phyloP scores from a whole-genome alignment of 2,329 filamentous ascomycete species.

The Penicillium occitanis region DNA sequence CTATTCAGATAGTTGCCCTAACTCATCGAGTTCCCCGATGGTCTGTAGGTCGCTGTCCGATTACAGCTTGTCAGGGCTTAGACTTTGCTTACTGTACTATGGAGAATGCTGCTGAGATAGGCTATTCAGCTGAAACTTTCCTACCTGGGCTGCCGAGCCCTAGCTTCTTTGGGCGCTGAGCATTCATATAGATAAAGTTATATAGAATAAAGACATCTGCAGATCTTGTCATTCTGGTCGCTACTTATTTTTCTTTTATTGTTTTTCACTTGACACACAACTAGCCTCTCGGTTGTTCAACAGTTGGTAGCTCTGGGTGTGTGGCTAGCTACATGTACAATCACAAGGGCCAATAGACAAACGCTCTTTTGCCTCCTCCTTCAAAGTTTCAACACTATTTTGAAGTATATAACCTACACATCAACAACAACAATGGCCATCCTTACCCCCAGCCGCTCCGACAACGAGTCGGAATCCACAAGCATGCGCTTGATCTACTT shows the following conservation, averaged over 20 bases:
- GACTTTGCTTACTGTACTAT: neutral
- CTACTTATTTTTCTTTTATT: neutral
- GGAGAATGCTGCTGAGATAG: neutral
- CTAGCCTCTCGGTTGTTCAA: neutral
- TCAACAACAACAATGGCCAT: neutral
- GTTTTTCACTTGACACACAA: neutral
- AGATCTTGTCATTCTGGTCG: neutral
- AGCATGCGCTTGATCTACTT: constrained; percentile 35
- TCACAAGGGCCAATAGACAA: neutral
- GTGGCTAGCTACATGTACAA: neutral
- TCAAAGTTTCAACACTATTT: neutral
- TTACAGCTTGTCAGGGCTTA: neutral
- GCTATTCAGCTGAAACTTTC: neutral
- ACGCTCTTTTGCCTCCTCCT: neutral
- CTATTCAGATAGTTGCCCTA: neutral
- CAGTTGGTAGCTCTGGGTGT: neutral
- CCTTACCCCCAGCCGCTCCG: neutral
- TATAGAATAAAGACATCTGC: neutral
- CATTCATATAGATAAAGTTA: neutral
- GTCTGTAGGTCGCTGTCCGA: neutral
- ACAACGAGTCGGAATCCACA: neutral
- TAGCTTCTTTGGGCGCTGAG: neutral
- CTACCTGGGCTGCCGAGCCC: neutral
- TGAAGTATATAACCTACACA: neutral
- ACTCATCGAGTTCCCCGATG: neutral